A percentile compares a stretch with the other conserved stretches of the same genome.
These are phyloP conservation scores for Solanum aculeatissimum DNA, from an alignment of 305 asterid species.

Conservation along the genomic window DNA sequence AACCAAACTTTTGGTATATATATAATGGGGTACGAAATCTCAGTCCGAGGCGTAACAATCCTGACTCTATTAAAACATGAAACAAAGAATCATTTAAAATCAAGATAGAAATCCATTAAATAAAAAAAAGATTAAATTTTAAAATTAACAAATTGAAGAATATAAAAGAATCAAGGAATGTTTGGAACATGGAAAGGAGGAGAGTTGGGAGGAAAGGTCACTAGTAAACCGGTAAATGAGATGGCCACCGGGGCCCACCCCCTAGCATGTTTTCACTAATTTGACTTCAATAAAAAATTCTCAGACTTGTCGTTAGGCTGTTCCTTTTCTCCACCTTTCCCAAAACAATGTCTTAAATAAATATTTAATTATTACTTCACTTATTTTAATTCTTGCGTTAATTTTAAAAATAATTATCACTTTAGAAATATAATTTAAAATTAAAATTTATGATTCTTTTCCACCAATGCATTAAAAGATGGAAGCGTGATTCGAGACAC, in stretches of 20 bases:
- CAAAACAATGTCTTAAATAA: neutral
- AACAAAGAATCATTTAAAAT: neutral
- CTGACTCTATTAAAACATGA: neutral
- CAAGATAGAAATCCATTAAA: neutral
- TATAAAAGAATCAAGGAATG: neutral
- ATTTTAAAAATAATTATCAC: too few species aligned
- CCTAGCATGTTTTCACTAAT: neutral
- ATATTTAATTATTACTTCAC: neutral
- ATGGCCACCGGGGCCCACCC: neutral
- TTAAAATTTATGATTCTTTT: too few species aligned
- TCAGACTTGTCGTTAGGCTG: neutral
- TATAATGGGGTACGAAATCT: neutral
- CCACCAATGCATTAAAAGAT: too few species aligned
- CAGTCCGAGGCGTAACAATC: neutral
- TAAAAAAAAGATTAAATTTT: neutral
- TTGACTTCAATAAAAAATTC: neutral
- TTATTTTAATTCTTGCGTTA: too few species aligned
- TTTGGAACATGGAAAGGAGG: neutral
- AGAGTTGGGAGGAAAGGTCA: neutral
- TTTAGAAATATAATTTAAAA: too few species aligned
- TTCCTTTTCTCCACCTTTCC: neutral
- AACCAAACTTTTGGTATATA: neutral
- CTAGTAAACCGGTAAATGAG: neutral
- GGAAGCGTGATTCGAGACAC: too few species aligned
- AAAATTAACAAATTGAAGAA: neutral